phyloP scores from a whole-genome alignment of 768 basidiomycete genomes.

The Agaricus blazei region DNA sequence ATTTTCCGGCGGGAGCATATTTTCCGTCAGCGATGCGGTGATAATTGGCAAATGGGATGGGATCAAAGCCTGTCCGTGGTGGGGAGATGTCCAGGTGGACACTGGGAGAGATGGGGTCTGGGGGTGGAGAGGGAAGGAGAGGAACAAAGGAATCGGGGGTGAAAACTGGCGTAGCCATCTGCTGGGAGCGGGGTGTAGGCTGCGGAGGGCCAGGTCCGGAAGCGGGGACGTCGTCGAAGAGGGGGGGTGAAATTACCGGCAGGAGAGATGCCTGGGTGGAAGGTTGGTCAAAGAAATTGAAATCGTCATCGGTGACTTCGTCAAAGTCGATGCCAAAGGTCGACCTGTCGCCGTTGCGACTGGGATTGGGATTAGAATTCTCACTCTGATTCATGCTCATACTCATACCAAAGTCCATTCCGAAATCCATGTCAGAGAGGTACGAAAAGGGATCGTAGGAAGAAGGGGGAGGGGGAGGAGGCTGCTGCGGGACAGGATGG shows the following conservation, averaged over 20 bases:
- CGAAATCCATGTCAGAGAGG: conserved; percentile 44
- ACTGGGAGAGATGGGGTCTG: conserved; percentile 47
- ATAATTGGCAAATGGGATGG: conserved; percentile 66
- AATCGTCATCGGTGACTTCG: conserved; percentile 83
- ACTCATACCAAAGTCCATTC: conserved; percentile 32
- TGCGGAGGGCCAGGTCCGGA: conserved; percentile 17
- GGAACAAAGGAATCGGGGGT: conserved; percentile 17
- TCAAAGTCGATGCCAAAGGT: conserved; percentile 45
- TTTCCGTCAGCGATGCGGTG: conserved; percentile 68
- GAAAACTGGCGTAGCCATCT: too few relatives aligned
- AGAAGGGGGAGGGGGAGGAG: conserved; percentile 21
- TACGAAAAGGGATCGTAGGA: conserved; percentile 40
- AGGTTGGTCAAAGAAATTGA: conserved; percentile 78
- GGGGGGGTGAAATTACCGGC: conserved; percentile 10
- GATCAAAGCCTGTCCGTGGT: conserved; percentile 42
- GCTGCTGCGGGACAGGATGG: conserved; percentile 2
- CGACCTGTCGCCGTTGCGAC: neutral
- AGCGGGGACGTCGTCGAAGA: conserved; percentile 20
- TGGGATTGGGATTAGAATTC: conserved; percentile 19
- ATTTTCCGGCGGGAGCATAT: conserved; percentile 65
- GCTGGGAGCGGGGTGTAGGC: conserved; percentile 2
- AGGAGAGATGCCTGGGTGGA: conserved; percentile 16
- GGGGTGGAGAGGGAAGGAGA: conserved; percentile 48
- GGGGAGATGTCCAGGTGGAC: conserved; percentile 35
- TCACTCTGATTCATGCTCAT: conserved; percentile 19